Conservation (phyloP, 352 stramenopile genomes). For the Globisporangium alternatum region DNA sequence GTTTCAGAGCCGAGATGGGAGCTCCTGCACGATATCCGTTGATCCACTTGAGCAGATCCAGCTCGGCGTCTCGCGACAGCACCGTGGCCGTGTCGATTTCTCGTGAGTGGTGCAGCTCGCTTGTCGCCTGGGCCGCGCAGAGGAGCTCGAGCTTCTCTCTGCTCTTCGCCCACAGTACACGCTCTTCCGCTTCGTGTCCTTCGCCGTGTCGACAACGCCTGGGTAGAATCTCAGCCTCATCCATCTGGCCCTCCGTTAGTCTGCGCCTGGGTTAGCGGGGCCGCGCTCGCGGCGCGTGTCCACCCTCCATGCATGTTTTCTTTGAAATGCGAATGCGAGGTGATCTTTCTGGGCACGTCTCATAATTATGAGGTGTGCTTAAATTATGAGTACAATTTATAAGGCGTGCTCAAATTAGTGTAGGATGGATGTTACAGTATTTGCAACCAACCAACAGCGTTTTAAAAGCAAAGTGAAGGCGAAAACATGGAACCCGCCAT, state of each 20-base stretch:
- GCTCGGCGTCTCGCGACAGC: neutral
- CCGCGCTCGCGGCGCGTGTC: no score
- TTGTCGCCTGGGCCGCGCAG: neutral
- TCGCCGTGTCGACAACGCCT: neutral
- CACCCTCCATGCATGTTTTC: no score
- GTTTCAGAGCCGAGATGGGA: neutral
- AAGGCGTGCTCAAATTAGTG: no score
- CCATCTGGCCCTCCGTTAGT: no score
- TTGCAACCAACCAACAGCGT: no score
- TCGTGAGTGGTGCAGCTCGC: slow-evolving; percentile 1
- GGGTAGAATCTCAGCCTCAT: slow-evolving; percentile 10
- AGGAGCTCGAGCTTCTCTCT: slow-evolving; percentile 1
- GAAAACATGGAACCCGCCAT: neutral
- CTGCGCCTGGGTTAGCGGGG: no score
- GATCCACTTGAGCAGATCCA: slow-evolving; percentile 6
- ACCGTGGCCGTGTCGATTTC: neutral
- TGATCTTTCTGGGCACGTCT: no score
- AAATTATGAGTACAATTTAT: no score
- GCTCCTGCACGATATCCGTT: slow-evolving; percentile 6
- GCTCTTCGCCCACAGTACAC: slow-evolving; percentile 9
- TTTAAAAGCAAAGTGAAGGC: no score
- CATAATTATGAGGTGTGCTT: no score
- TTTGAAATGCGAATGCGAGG: no score
- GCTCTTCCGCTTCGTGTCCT: slow-evolving; percentile 11
- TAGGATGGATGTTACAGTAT: no score